Evolutionary conservation across 1,284 basidiomycete genomes (phyloP).

Genomic region (Fomitopsis palustris): DNA sequence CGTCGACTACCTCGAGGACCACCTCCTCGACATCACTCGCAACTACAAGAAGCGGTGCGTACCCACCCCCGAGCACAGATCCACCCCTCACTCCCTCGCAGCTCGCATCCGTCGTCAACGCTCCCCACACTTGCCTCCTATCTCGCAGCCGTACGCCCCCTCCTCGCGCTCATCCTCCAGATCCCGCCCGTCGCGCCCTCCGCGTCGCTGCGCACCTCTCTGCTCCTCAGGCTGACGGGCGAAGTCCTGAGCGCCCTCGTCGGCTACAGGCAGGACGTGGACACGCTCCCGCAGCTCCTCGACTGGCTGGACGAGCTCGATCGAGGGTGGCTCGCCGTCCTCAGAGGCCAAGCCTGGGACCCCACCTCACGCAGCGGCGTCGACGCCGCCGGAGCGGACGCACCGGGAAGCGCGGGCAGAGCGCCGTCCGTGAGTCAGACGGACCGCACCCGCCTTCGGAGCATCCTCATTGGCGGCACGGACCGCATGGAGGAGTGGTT

Average conservation of each 20-base stretch:
- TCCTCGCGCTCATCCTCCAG: slow-evolving; percentile 61
- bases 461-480: slow-evolving; percentile 57
- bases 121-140: slow-evolving; percentile 55
- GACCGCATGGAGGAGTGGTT: slow-evolving; percentile 69
- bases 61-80: not conserved
- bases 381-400: slow-evolving; percentile 27
- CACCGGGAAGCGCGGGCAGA: not conserved
- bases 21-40: slow-evolving; percentile 58
- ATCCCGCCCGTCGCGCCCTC: slow-evolving; percentile 71
- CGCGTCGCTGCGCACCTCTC: slow-evolving; percentile 55
- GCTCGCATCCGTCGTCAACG: slow-evolving; percentile 50
- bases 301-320: slow-evolving; percentile 70
- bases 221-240: slow-evolving; percentile 66
- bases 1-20: slow-evolving; percentile 58
- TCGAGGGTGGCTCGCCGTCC: slow-evolving; percentile 62
- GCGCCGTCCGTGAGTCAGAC: slow-evolving; percentile 54
- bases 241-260: slow-evolving; percentile 56
- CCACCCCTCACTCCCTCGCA: slow-evolving; percentile 21
- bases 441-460: slow-evolving; percentile 61
- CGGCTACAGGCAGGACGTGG: slow-evolving; percentile 48
- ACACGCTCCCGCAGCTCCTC: slow-evolving; percentile 47
- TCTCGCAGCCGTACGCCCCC: slow-evolving; percentile 47
- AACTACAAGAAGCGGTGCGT: slow-evolving; percentile 71
- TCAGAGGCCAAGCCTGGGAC: slow-evolving; percentile 64
- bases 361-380: slow-evolving; percentile 40